phyloP scores from a whole-genome alignment of 106 monocot species.

The Dioscorea dumetorum region DNA sequence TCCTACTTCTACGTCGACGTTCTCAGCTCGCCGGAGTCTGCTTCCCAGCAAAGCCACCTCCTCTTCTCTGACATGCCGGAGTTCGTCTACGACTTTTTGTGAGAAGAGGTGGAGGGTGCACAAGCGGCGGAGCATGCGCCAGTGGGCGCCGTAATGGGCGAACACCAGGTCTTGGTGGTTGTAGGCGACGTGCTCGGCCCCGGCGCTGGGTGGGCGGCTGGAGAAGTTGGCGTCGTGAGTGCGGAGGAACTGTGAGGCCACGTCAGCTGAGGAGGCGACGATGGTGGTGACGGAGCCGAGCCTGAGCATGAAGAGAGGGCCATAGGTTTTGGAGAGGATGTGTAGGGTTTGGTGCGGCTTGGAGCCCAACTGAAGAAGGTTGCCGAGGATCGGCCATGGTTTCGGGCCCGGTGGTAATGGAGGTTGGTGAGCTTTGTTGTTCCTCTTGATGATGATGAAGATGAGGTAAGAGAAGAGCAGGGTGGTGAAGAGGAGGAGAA shows the following conservation, averaged over 20 bases:
- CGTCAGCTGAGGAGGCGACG: conserved; percentile 31
- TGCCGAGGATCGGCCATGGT: conserved; percentile 47
- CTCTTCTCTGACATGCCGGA: conserved; percentile 16
- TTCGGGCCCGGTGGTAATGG: conserved; percentile 36
- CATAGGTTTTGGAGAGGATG: conserved; percentile 24
- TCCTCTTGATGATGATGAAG: not conserved
- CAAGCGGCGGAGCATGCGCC: conserved; percentile 45
- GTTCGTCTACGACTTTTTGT: conserved; percentile 37
- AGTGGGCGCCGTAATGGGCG: conserved; percentile 41
- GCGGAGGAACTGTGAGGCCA: conserved; percentile 27
- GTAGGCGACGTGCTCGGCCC: conserved; percentile 54
- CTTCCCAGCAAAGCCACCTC: conserved; percentile 16
- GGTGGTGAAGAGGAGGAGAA: conserved; percentile 1
- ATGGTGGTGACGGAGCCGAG: conserved; percentile 34
- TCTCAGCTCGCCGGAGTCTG: not conserved
- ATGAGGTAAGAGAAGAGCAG: conserved; percentile 1
- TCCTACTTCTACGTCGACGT: not conserved
- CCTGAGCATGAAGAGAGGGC: conserved; percentile 31
- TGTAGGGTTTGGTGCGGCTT: conserved; percentile 43
- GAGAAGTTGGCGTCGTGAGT: conserved; percentile 41
- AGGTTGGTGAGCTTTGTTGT: not conserved
- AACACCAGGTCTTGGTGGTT: conserved; percentile 43
- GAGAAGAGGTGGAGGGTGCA: conserved; percentile 42
- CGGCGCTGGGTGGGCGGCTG: conserved; percentile 47
- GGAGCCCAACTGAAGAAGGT: conserved; percentile 38